Evolutionary conservation across 2,329 filamentous ascomycete genomes (phyloP), one percentile per base, ranked within the genome.

Genomic region (Venturiaceae sp.): DNA sequence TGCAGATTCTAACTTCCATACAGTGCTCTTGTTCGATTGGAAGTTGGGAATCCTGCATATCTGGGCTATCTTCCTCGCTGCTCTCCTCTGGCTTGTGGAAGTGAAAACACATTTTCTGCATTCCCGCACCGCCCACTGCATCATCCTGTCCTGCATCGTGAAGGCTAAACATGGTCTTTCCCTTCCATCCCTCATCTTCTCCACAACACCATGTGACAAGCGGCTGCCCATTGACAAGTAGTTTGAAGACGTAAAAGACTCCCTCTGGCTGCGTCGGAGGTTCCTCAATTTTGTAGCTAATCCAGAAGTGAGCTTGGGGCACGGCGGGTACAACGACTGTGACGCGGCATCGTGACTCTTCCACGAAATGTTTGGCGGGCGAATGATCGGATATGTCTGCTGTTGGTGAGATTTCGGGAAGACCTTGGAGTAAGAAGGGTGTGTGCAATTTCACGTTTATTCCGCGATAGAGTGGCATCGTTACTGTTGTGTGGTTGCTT

Each of bases 171-270:
- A 76, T 71, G 0, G 71, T 72, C 62, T 75, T 76, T 0, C 77
- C 77, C 19, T 64, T 66, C 69, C 71, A 78, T 3, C 63, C 64
- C 13, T 78, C 69, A 16, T 72, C 67, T 53, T 69, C 70, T 2
- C 74, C 75, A 1, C 69, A 69, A 2, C 72, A 71, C 76, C 76
- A 80, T 60, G 67, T 77, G 9, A 75, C 65, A 14, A 77, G 62
- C 32, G 69, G 67, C 28, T 63, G 63, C 16, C 68, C 70, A 36
- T 74, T 68, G 60, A 76, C 65, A 61, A 72, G 72, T 32, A 78
- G 65, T 63, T 78, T 78, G 71, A 79, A 79, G 60, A 76, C 71
- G 60, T 73, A 76, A 61, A 67, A 59, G 23, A 47, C n/a, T 36
- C 44, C 46, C 44, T n/a, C 26, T n/a, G 44, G 44, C 8, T 53